phyloP scores from a whole-genome alignment of 352 stramenopile genomes.

The Globisporangium megalacanthum region DNA sequence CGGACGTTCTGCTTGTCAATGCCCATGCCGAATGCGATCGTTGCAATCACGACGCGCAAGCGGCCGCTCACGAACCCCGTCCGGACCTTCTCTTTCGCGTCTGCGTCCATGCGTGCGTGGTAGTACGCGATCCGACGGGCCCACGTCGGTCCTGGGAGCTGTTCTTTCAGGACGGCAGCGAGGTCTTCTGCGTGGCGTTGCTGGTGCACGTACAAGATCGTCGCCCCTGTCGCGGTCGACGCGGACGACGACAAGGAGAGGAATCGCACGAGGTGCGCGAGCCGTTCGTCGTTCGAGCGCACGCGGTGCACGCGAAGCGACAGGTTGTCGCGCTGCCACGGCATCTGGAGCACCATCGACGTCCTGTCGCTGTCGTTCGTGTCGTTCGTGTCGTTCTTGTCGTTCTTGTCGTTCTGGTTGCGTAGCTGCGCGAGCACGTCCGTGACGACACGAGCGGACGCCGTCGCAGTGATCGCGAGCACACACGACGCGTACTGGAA shows the following conservation, averaged over 20 bases:
- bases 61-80: conserved; percentile 85
- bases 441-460: conserved; percentile 64
- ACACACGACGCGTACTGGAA: conserved; percentile 68
- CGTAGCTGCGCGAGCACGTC: conserved; percentile 63
- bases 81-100: conserved; percentile 75
- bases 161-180: conserved; percentile 52
- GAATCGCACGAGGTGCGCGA: conserved; percentile 29
- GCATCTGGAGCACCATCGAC: conserved; percentile 57
- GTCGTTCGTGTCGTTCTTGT: conserved; percentile 6
- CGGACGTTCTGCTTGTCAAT: conserved; percentile 98
- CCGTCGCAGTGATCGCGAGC: conserved; percentile 92
- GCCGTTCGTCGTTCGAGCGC: conserved; percentile 50
- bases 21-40: conserved; percentile 97
- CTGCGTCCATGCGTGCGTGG: conserved; percentile 89
- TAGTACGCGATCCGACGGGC: conserved; percentile 75
- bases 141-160: conserved; percentile 27
- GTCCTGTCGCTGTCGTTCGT: conserved; percentile 12
- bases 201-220: conserved; percentile 84
- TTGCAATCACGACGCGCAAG: conserved; percentile 92
- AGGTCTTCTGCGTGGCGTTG: conserved; percentile 74
- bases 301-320: conserved; percentile 47
- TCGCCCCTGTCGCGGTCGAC: conserved; percentile 17
- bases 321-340: conserved; percentile 71
- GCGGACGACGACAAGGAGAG: conserved; percentile 5
- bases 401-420: conserved; percentile 6